Evolutionary conservation across 2,329 filamentous ascomycete species (phyloP).

Genomic region (Pseudopyricularia cyperi): DNA sequence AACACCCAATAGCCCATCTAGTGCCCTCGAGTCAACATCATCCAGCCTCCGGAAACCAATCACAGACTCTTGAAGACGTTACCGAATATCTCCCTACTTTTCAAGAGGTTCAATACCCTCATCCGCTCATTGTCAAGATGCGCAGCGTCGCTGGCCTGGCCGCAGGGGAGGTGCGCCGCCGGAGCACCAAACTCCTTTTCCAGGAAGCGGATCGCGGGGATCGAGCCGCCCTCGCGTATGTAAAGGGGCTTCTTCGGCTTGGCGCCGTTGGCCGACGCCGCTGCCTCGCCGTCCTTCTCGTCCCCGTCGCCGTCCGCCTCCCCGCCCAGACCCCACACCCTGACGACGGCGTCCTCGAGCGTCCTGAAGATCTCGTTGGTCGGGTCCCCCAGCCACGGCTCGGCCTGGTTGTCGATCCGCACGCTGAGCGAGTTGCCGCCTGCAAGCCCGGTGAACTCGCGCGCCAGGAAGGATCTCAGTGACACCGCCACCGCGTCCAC

Average conservation of each 20-base stretch:
- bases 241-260: slow-evolving; percentile 59
- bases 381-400: slow-evolving; percentile 91
- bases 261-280: slow-evolving; percentile 13
- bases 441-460: slow-evolving; percentile 60
- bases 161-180: slow-evolving; percentile 85
- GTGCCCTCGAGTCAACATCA: not conserved
- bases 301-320: slow-evolving; percentile 6
- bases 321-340: slow-evolving; percentile 58
- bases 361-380: slow-evolving; percentile 84
- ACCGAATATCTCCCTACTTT: slow-evolving; percentile 83
- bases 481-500: slow-evolving; percentile 60
- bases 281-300: not conserved
- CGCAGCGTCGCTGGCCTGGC: slow-evolving; percentile 84
- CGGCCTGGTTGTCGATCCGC: slow-evolving; percentile 82
- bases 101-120: slow-evolving; percentile 73
- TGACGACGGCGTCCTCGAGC: slow-evolving; percentile 70
- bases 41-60: not conserved
- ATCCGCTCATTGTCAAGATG: slow-evolving; percentile 95
- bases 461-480: slow-evolving; percentile 53
- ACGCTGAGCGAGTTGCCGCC: slow-evolving; percentile 73
- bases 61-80: slow-evolving; percentile 64
- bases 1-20: not conserved
- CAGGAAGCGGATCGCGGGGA: slow-evolving; percentile 84
- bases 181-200: slow-evolving; percentile 90
- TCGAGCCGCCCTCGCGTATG: slow-evolving; percentile 90